Evolutionary conservation across 2,329 filamentous ascomycete genomes (phyloP).

Genomic region (Ploettnerulaceae sp.): DNA sequence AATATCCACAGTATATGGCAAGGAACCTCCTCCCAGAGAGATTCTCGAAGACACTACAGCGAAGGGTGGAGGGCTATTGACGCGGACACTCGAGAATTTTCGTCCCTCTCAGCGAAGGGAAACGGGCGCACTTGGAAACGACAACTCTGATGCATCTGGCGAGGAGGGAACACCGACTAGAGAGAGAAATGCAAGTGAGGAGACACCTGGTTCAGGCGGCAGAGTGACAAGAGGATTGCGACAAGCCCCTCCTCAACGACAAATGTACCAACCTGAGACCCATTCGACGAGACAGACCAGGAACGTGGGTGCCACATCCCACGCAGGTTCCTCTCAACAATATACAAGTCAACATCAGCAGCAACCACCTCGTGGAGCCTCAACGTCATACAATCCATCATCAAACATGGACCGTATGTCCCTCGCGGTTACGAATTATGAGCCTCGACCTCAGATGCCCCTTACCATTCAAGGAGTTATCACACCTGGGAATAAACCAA

Average conservation of each 20-base stretch:
- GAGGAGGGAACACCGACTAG: constrained; percentile 56
- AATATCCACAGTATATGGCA: constrained; percentile 70
- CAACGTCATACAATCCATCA: constrained; percentile 46
- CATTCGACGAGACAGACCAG: constrained; percentile 59
- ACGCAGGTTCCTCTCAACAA: constrained; percentile 29
- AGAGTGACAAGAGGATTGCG: constrained; percentile 62
- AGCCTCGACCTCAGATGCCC: constrained; percentile 58
- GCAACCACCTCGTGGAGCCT: constrained; percentile 34
- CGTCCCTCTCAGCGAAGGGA: constrained; percentile 41
- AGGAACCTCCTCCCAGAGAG: constrained; percentile 80
- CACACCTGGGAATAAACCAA: constrained; percentile 69
- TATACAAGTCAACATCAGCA: constrained; percentile 27
- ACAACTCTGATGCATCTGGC: constrained; percentile 54
- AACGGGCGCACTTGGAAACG: constrained; percentile 43
- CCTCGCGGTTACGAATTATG: constrained; percentile 61
- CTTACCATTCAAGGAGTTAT: constrained; percentile 67
- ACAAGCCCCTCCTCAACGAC: constrained; percentile 78
- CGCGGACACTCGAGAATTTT: constrained; percentile 74
- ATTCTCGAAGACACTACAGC: constrained; percentile 75
- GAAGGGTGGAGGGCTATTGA: constrained; percentile 75
- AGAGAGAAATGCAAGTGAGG: constrained; percentile 45
- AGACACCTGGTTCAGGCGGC: constrained; percentile 48
- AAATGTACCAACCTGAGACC: constrained; percentile 80
- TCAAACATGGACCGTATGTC: constrained; percentile 53
- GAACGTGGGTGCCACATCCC: constrained; percentile 45